Evolutionary conservation across 768 basidiomycete genomes (phyloP), one percentile per base, ranked within the genome.

Genomic region (Russula brevipes): DNA sequence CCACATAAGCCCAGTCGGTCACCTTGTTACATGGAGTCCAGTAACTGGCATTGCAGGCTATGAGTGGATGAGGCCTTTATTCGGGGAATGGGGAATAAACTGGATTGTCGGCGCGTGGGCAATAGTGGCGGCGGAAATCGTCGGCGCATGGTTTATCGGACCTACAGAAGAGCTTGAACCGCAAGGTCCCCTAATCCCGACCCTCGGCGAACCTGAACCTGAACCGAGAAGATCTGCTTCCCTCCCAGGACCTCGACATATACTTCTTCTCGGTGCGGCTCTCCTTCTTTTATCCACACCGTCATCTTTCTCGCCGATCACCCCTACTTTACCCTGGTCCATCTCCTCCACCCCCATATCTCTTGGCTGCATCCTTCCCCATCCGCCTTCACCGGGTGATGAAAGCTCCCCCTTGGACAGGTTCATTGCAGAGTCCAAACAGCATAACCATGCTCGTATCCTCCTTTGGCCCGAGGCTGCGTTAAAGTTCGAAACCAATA

Each of bases 391-490:
- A 39, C 77, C 78, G 64, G 75, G 80, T 10, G 77, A 79, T 31
- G 75, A 72, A 38, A 68, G 70, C 6, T 75, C 81, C 3, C 77
- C 75, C 0, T 72, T 93, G 16, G 70, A 83, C 0, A 82, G 87
- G 64, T 93, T 82, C 72, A 78, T 91, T n/a, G 39, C 50, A 0
- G 89, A 88, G 72, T 84, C 80, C 3, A 68, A 69, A 47, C 77
- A 70, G n/a, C 68, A 86, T 59, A 70, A 57, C 5, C 52, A 66
- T 4, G 85, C 87, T 0, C 79, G 81, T 46, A 70, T 94, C 16
- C 69, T 91, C 16, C 75, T 94, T 1, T 93, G 91, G 89, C 90
- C 91, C 0, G 91, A 93, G 72, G 85, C 85, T 6, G 89, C 90
- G 0, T 83, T 93, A 0, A 72, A 76, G 1, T 94, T 94, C 70